Conservation (phyloP, 2,329 filamentous ascomycete species). For the Aureobasidium uvarum region DNA sequence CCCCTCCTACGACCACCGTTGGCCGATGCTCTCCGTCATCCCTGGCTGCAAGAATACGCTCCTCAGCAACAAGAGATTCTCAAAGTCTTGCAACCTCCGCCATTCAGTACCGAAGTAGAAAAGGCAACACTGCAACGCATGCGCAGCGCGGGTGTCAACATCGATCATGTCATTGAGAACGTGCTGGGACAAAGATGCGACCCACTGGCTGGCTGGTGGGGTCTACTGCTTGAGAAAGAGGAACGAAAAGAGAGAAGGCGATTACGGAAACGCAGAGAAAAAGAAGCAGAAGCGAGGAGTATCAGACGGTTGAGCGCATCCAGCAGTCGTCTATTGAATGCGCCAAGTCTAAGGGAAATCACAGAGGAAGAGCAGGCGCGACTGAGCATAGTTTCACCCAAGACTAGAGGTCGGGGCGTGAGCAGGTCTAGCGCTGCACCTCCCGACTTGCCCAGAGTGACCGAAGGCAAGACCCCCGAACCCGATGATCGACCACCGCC, state of each 20-base stretch:
- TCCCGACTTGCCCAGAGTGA: conserved; percentile 73
- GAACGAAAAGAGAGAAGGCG: conserved; percentile 76
- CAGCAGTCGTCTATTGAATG: conserved; percentile 78
- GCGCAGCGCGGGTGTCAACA: conserved; percentile 89
- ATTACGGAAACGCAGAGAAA: conserved; percentile 81
- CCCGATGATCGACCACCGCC: conserved; percentile 57
- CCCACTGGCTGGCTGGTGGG: conserved; percentile 92
- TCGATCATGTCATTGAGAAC: conserved; percentile 91
- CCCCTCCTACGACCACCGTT: conserved; percentile 78
- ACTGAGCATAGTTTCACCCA: conserved; percentile 54
- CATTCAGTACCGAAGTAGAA: conserved; percentile 82
- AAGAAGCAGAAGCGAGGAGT: conserved; percentile 75
- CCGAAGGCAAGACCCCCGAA: conserved; percentile 57
- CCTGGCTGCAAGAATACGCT: conserved; percentile 84
- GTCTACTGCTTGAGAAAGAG: conserved; percentile 89
- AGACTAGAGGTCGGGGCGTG: conserved; percentile 72
- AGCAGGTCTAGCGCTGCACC: conserved; percentile 62
- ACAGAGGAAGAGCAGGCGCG: conserved; percentile 63
- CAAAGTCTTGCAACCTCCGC: conserved; percentile 72
- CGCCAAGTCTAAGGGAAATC: conserved; percentile 68
- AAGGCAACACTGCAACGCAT: conserved; percentile 90
- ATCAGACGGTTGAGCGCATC: conserved; percentile 82
- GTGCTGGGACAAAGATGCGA: conserved; percentile 89
- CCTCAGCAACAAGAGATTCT: conserved; percentile 86
- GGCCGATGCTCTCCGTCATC: conserved; percentile 80